These are phyloP conservation scores for Trichoderma simmonsii DNA, from an alignment of 2,329 filamentous ascomycete species.

Conservation along the genomic window DNA sequence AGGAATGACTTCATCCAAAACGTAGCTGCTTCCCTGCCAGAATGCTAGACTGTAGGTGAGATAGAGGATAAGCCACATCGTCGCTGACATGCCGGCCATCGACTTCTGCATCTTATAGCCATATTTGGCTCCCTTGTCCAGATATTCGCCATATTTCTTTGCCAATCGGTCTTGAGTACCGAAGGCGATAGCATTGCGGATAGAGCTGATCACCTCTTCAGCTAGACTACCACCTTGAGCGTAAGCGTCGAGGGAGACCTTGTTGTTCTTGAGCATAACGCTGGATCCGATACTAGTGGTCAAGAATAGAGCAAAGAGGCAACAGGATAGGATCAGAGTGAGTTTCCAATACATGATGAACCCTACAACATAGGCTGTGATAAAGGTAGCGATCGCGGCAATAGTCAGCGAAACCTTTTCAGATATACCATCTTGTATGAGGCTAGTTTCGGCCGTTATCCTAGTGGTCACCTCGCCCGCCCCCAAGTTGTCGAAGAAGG, in stretches of 20 bases:
- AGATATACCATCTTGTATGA: not conserved
- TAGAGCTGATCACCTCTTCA: not conserved
- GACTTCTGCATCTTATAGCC: not conserved
- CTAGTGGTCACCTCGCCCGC: not conserved
- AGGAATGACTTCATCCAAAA: not conserved
- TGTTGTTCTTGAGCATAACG: not conserved
- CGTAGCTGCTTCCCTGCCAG: not conserved
- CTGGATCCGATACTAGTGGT: not conserved
- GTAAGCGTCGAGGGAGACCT: not conserved
- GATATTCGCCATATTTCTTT: not conserved
- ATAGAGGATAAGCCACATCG: not conserved
- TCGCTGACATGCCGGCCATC: not conserved
- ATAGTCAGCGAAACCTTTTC: not conserved
- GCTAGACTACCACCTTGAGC: not conserved
- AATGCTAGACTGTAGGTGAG: not conserved
- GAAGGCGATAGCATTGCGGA: not conserved
- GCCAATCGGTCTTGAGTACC: not conserved
- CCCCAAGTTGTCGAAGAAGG: not conserved
- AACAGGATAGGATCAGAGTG: not conserved
- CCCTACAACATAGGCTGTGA: not conserved
- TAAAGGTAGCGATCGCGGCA: not conserved
- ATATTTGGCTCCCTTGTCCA: not conserved
- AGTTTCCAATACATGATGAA: not conserved
- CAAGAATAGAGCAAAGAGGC: not conserved
- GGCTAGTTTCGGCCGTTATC: not conserved